A percentile compares a stretch with the other conserved stretches of the same genome.
Evolutionary conservation across 2,329 filamentous ascomycete genomes (phyloP).

Genomic region (Botrytis paeoniae): DNA sequence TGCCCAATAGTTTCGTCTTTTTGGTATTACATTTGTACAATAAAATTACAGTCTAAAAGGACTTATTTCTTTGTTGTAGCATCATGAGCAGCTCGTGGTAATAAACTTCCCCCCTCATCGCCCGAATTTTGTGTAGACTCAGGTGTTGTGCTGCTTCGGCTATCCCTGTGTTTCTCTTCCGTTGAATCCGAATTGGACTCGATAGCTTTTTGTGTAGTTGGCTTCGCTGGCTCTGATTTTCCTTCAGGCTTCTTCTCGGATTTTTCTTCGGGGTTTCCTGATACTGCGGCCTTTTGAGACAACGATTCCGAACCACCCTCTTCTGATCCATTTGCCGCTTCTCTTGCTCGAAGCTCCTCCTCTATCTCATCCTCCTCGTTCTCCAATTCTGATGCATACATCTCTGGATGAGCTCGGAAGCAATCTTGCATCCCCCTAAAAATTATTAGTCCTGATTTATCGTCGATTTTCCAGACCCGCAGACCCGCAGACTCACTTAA

Average conservation of each 20-base stretch:
- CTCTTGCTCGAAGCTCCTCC: constrained; percentile 34
- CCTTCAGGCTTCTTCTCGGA: not conserved
- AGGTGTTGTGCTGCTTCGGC: constrained; percentile 23
- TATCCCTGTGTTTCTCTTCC: not conserved
- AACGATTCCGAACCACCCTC: constrained; percentile 17
- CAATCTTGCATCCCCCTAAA: constrained; percentile 92
- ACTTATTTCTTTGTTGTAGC: constrained; percentile 30
- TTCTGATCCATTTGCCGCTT: constrained; percentile 23
- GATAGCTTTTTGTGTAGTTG: constrained; percentile 8
- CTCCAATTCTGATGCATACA: constrained; percentile 85
- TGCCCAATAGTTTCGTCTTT: constrained; percentile 11
- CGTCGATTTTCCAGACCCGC: not conserved
- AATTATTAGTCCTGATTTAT: constrained; percentile 28
- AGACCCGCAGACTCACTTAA: constrained; percentile 66
- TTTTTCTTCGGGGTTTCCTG: not conserved
- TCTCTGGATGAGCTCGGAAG: constrained; percentile 87
- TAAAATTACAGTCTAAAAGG: constrained; percentile 16
- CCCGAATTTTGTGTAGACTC: constrained; percentile 17
- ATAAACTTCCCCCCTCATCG: constrained; percentile 43
- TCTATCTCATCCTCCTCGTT: constrained; percentile 65
- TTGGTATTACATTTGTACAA: constrained; percentile 32
- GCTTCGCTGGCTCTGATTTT: constrained; percentile 3
- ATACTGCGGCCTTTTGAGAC: constrained; percentile 7
- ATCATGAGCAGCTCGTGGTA: constrained; percentile 52
- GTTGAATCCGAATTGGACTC: not conserved